Percentiles rank a stretch among this genome's conserved stretches.
Evolutionary conservation across 202 grass and related monocot species (phyloP).

Genomic region (Zoysia matrella): DNA sequence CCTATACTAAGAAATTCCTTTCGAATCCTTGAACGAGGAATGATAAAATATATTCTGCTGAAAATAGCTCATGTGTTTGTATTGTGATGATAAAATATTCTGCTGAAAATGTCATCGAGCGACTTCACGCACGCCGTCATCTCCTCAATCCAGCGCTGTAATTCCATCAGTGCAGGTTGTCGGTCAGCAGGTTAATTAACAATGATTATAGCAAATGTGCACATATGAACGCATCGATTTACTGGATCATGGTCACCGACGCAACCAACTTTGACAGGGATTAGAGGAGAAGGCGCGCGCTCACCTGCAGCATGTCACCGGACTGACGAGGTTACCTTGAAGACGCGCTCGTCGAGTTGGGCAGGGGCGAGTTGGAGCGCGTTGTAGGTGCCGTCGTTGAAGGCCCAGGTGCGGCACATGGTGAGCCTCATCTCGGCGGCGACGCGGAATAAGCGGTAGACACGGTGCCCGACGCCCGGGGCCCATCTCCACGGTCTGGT

Average conservation of each 20-base stretch:
- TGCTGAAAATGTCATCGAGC: constrained; percentile 44
- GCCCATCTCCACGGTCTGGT: constrained; percentile 67
- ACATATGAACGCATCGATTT: background rate
- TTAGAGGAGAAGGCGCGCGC: background rate
- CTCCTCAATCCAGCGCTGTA: constrained; percentile 28
- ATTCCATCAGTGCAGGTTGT: background rate
- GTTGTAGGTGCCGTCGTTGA: constrained; percentile 95
- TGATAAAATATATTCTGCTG: too few species aligned
- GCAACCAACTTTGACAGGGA: background rate
- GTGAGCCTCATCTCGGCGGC: constrained; percentile 80
- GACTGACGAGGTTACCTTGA: constrained; percentile 61
- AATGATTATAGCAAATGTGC: background rate
- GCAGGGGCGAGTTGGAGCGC: constrained; percentile 85
- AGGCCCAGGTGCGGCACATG: constrained; percentile 96
- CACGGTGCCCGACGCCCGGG: constrained; percentile 48
- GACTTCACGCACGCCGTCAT: constrained; percentile 75
- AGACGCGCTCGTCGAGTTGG: constrained; percentile 85
- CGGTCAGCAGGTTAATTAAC: background rate
- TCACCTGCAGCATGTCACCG: constrained; percentile 89
- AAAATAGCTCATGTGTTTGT: too few species aligned
- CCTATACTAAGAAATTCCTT: too few species aligned
- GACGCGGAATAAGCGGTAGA: constrained; percentile 56
- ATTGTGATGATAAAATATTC: too few species aligned
- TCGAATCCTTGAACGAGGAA: too few species aligned
- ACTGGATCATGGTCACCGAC: background rate